Base-by-base conservation (phyloP, 2,329 filamentous ascomycete species). In the Gaeumannomyces tritici region DNA sequence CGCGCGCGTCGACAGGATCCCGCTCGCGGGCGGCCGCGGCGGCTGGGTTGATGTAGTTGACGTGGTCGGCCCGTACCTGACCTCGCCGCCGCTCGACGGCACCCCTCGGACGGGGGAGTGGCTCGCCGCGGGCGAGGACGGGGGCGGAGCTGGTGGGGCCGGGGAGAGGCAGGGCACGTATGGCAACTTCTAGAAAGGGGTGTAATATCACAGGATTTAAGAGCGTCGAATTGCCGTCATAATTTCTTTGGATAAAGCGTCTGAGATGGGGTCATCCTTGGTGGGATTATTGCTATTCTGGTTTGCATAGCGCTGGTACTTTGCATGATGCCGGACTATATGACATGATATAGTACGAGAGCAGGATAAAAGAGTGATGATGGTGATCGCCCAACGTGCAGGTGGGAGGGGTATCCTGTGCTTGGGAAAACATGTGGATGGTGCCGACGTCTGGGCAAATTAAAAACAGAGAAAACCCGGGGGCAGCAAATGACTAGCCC, bases 1-100 rank as follows among this genome's bases (percentile, higher is more conserved):
- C 51, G 60, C 55, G 54, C 51, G 60, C 51, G 31, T 61, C 27
- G 60, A 61, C 54, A 56, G 60, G 51, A n/a, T 61, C 11, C 35
- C 51, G 21, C 9, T 61, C 4, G 54, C 13, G 5, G 60, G 24
- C 27, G 60, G 47, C 29, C n/a, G 47, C 55, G 60, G 47, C 29
- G 28, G 47, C 55, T 26, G 35, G 35, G 54, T 54, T n/a, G 60
- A 61, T 26, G 60, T 61, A 18, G 60, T 61, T 26, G 60, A 61
- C 18, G 29, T 61, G 15, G 60, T 61, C 11, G 60, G 54, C 27
- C 51, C 60, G 13, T 60, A 60, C 47, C 35, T 33, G 35, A 13
- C 31, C 26, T 60, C 58, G 35, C 35, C 58, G 31, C 21, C 29
- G 3, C n/a, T 24, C 35, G 24, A n/a, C 24, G 29, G 1, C 3